Base-by-base conservation (phyloP, 768 basidiomycete genomes). In the Leccinellum rugosiceps region DNA sequence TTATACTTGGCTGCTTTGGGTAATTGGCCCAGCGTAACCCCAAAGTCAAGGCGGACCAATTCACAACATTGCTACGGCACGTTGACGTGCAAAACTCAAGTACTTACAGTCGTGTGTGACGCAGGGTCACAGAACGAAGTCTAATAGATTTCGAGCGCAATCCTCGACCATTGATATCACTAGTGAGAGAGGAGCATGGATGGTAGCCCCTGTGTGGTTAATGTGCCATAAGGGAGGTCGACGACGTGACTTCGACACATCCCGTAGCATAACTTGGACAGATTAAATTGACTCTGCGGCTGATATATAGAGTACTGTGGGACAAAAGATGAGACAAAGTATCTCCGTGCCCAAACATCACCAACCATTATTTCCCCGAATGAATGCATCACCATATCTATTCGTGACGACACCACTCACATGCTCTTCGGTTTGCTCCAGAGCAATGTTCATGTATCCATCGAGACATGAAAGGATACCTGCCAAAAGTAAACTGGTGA, bases 371-470 rank as follows among this genome's bases (percentile, higher is more conserved):
- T 95, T 95, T 32, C 94, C 94, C 47, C 93, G 78, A 59, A 99
- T 91, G 74, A 98, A 99, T 25, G 94, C 89, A 73, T 99, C 95
- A 2, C 96, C 94, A 65, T 96, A 98, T 58, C 80, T 82, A 68
- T 95, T 96, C 32, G 91, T 95, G 49, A 90, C 81, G n/a, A 74
- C 65, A 4, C 94, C 94, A 60, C 90, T 87, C 10, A 95, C 92
- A 72, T 94, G 86, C 74, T 99, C 97, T 74, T 97, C 94, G 3
- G 95, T 97, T 72, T 97, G 92, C 74, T 99, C 97, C 34, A 98
- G 76, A 14, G 94, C 97, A 50, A 98, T 96, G 75, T 98, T 98
- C 97, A 99, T 98, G 74, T 97, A 98, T 0, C 95, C 95, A 73
- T 98, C 97, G 23, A 98, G 81, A 68, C 97, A 98, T 3, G 94